A percentile compares a stretch with the other conserved stretches of the same genome.
These are phyloP conservation scores for Lipomyces kockii DNA, from an alignment of 805 yeast species.

Conservation along the genomic window DNA sequence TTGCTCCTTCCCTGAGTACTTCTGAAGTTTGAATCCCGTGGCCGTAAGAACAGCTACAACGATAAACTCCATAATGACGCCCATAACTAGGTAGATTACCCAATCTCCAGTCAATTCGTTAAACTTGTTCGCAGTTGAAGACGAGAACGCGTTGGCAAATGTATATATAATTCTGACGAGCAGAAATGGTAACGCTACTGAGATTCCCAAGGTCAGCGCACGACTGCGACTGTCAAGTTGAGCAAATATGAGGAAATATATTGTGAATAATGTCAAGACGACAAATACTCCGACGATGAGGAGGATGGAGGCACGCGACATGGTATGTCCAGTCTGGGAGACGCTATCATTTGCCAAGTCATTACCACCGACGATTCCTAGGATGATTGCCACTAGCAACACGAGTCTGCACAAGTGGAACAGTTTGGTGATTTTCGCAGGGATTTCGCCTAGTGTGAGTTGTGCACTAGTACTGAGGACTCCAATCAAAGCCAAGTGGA, in stretches of 20 bases:
- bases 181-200: constrained; percentile 9
- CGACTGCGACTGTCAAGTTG: no score
- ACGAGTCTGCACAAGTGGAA: no score
- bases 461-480: background rate
- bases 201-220: background rate
- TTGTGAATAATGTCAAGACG: background rate
- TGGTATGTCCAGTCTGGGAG: no score
- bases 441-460: no score
- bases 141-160: constrained; percentile 2
- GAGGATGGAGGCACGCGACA: background rate
- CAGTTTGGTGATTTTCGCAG: no score
- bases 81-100: constrained; percentile 19
- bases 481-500: background rate
- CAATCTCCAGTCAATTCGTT: constrained; percentile 7
- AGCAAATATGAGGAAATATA: background rate
- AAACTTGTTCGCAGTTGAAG: background rate
- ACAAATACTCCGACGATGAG: constrained; percentile 5
- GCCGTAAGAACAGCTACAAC: background rate
- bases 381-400: no score
- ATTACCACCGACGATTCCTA: no score
- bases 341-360: no score
- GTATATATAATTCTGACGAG: constrained; percentile 14
- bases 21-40: no score
- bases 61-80: constrained; percentile 10
- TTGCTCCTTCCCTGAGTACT: no score